Base-by-base conservation (phyloP, 1,284 basidiomycete genomes). In the Sphaerobolus stellatus region DNA sequence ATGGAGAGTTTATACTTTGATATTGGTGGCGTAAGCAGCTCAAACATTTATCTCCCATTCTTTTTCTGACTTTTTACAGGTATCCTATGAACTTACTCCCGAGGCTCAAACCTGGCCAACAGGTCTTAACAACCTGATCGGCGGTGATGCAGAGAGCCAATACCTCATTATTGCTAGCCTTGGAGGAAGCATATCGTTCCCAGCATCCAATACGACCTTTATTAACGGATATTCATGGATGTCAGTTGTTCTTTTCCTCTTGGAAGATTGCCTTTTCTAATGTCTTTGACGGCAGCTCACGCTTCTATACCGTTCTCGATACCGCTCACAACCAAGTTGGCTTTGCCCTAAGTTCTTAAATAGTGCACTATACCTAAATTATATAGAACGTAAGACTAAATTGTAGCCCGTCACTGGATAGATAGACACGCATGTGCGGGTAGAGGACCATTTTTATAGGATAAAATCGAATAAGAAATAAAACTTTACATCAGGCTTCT, bases 31-130 rank as follows among this genome's bases (percentile, higher is more conserved):
- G 41, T 43, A 9, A 48, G 71, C 59, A 5, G 36, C 27, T 27
- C 14, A 43, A 6, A 43, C 18, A 20, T 43, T 43, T 29, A 8
- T 43, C 11, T 22, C 11, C 11, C 6, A 18, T 43, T 5, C 11
- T 43, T 43, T 43, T 43, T 24, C 6, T 43, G 4, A 4, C 41
- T 6, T 14, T 22, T 43, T 24, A 43, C 51, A 61, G 59, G 48
- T 41, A n/a, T 57, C 56, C 33, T 61, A 58, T 48, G 61, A 59
- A 59, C 60, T 62, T 47, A 62, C 60, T n/a, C 58, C 61, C 16
- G 61, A 62, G 52, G 61, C 53, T 30, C 61, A 62, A 48, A 55
- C 59, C 18, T 59, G 57, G 57, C 59, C 59, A 25, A 56, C 58
- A 25, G 18, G 44, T 1, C 44, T 62, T 34, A 60, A 60, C 57